Evolutionary conservation across 2,329 filamentous ascomycete species (phyloP).

Genomic region (Ascochyta koolunga): DNA sequence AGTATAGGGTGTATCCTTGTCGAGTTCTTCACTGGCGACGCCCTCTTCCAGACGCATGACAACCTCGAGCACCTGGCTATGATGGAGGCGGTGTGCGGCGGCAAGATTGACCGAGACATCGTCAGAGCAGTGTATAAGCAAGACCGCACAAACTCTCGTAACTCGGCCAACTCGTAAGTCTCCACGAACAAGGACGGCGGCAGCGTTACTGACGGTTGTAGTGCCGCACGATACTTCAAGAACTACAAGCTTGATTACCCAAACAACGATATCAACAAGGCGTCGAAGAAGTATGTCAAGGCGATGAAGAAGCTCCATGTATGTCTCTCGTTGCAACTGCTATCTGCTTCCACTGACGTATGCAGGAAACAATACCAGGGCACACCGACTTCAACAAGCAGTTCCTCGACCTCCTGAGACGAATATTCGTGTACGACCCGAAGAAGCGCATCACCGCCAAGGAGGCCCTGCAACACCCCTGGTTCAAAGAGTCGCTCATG

Average conservation of each 20-base stretch:
- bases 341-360: constrained; percentile 15
- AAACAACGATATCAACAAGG: constrained; percentile 66
- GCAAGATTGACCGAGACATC: constrained; percentile 61
- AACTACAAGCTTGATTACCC: constrained; percentile 67
- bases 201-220: constrained; percentile 37
- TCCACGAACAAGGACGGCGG: neutral
- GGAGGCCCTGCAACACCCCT: constrained; percentile 68
- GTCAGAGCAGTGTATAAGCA: constrained; percentile 60
- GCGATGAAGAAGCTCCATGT: constrained; percentile 70
- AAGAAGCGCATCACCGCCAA: constrained; percentile 69
- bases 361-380: constrained; percentile 66
- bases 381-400: constrained; percentile 65
- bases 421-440: constrained; percentile 71
- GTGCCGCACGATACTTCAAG: constrained; percentile 58
- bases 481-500: constrained; percentile 68
- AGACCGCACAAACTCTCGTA: constrained; percentile 55
- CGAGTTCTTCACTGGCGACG: constrained; percentile 72
- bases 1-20: constrained; percentile 72
- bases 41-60: constrained; percentile 71
- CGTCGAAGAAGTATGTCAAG: constrained; percentile 69
- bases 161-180: constrained; percentile 62
- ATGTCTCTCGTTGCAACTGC: constrained; percentile 34
- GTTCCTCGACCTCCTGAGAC: constrained; percentile 66
- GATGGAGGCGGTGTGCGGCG: constrained; percentile 69
- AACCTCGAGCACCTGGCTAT: constrained; percentile 72